Base-by-base conservation (phyloP, 345 rosid species). In the Hevea brasiliensis region DNA sequence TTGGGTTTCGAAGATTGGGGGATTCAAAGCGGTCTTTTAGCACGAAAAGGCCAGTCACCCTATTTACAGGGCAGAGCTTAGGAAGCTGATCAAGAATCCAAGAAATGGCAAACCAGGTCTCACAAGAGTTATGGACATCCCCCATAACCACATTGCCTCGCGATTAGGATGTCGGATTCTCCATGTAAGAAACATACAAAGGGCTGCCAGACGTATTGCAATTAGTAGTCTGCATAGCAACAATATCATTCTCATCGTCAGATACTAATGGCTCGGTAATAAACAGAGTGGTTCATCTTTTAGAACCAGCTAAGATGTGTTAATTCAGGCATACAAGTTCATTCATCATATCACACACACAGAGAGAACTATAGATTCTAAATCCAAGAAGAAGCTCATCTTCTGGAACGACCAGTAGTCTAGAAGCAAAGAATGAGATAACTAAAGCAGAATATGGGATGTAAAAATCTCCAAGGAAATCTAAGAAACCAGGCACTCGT, bases 71-170 rank as follows among this genome's bases (percentile, higher is more conserved):
- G 74, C 93, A 90, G 66, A 90, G 96, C 76, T 90, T 90, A 9
- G 91, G 92, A 42, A 88, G 89, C 85, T 88, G 96, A 48, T 90
- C 93, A 40, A 90, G 87, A 40, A 90, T 65, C 91, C 96, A 90
- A 42, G 96, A 90, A 41, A 87, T 29, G n/a, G 91, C 93, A 84
- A 90, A 90, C 96, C 93, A 90, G 53, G 89, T 78, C 82, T 90
- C 96, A 77, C 96, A 90, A 23, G n/a, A n/a, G 83, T 81, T 40
- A 79, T 84, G 37, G 96, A 90, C 87, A 86, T 87, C 66, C 88
- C 90, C 91, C 93, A 88, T 65, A 90, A 75, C 89, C 92, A 90
- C 87, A 87, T 86, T 56, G 96, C 92, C 20, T 89, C 90, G 21
- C 80, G 77, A 72, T 90, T 90, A 0, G 90, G 93, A 65, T 90